Conservation (phyloP, 352 stramenopile genomes). For the Pythium chondricola region DNA sequence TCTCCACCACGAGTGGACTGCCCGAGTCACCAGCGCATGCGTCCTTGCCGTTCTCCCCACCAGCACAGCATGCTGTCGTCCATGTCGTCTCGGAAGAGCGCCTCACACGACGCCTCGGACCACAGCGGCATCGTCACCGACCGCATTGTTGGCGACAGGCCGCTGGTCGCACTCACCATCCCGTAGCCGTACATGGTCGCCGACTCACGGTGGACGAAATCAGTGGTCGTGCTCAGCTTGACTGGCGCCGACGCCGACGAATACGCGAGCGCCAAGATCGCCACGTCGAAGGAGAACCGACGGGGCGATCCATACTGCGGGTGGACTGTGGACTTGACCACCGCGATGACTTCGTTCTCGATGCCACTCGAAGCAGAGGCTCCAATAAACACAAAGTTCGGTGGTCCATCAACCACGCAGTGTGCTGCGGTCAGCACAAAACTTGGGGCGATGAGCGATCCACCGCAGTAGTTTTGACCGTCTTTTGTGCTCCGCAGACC, state of each 20-base stretch:
- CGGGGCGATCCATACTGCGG: conserved; percentile 1
- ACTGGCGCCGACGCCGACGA: conserved; percentile 2
- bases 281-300: conserved; percentile 8
- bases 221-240: conserved; percentile 1
- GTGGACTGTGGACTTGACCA: conserved; percentile 8
- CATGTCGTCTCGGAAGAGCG: not conserved
- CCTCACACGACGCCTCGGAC: conserved; percentile 3
- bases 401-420: conserved; percentile 17
- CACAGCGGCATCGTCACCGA: conserved; percentile 11
- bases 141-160: conserved; percentile 8
- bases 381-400: conserved; percentile 9
- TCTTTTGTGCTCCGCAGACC: conserved; percentile 14
- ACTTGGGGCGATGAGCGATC: conserved; percentile 23
- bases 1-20: conserved; percentile 11
- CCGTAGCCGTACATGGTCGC: conserved; percentile 26
- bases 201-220: conserved; percentile 2
- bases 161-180: conserved; percentile 14
- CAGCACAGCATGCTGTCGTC: conserved; percentile 21
- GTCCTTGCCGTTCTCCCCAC: conserved; percentile 18
- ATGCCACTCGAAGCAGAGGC: not conserved
- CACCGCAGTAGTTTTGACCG: conserved; percentile 30
- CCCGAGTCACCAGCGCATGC: conserved; percentile 25
- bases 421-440: conserved; percentile 35
- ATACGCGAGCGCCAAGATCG: conserved; percentile 10
- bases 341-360: conserved; percentile 7